Conservation (phyloP, 2,329 filamentous ascomycete species). For the Metarhizium album region DNA sequence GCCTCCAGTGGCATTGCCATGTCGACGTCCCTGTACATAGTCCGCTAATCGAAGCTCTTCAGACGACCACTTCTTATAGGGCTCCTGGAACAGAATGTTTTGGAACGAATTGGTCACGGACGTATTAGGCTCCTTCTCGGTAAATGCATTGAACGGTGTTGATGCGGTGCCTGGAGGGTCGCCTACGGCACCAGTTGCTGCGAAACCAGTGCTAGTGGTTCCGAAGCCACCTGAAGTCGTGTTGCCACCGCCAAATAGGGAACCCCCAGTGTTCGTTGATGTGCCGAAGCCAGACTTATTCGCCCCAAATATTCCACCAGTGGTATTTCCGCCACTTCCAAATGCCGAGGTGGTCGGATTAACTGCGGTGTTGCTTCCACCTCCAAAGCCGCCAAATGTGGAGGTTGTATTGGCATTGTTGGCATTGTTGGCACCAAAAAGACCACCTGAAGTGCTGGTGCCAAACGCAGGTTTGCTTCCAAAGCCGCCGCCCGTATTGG, state of each 20-base stretch:
- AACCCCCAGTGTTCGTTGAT: conserved; percentile 26
- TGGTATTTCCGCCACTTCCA: conserved; percentile 23
- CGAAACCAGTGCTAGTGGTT: conserved; percentile 37
- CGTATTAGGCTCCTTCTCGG: conserved; percentile 61
- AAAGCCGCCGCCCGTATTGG: conserved; percentile 25
- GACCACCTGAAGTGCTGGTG: conserved; percentile 27
- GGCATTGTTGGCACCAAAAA: conserved; percentile 35
- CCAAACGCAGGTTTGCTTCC: conserved; percentile 44
- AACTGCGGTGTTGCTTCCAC: conserved; percentile 19
- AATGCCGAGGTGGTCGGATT: conserved; percentile 27
- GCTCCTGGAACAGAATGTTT: conserved; percentile 66
- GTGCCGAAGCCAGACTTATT: conserved; percentile 42
- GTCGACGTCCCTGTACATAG: conserved; percentile 76
- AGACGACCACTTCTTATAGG: conserved; percentile 84
- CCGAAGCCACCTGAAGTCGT: conserved; percentile 23
- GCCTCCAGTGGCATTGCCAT: conserved; percentile 72
- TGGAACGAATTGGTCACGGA: conserved; percentile 55
- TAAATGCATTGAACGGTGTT: conserved; percentile 56
- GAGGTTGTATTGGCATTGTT: conserved; percentile 18
- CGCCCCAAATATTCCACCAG: conserved; percentile 43
- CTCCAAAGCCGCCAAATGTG: conserved; percentile 31
- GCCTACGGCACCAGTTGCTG: conserved; percentile 25
- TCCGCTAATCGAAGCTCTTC: conserved; percentile 76
- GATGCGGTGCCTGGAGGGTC: conserved; percentile 60
- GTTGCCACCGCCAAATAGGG: conserved; percentile 35